These are phyloP conservation scores for Hydrangea macrophylla DNA, from an alignment of 148 eudicot genomes.

Conservation along the genomic window DNA sequence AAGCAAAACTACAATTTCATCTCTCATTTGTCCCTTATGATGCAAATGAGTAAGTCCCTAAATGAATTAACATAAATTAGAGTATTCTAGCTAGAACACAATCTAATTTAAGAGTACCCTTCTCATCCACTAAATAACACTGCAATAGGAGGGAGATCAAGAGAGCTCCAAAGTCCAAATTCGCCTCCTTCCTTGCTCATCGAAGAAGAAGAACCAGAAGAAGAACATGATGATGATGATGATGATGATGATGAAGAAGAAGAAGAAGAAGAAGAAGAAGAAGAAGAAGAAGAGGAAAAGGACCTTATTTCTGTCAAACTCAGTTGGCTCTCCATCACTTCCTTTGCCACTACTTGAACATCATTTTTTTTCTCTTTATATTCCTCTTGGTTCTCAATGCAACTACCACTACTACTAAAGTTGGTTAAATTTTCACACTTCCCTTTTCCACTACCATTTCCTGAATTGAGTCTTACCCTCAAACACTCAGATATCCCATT, in stretches of 20 bases:
- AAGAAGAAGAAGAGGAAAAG: slow-evolving; percentile 4
- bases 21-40: neutral
- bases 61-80: neutral
- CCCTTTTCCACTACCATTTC: slow-evolving; percentile 1
- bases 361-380: slow-evolving; percentile 7
- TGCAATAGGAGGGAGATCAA: slow-evolving; percentile 16
- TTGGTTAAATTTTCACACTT: slow-evolving; percentile 22
- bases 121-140: slow-evolving; percentile 8
- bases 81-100: neutral
- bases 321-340: slow-evolving; percentile 4
- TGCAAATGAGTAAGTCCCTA: neutral
- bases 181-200: slow-evolving; percentile 2
- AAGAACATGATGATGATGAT: too few species aligned
- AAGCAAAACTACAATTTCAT: slow-evolving; percentile 1
- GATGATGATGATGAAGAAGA: neutral
- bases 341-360: neutral
- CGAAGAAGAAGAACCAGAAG: slow-evolving; percentile 2
- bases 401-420: slow-evolving; percentile 19
- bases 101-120: neutral
- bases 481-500: slow-evolving; percentile 41
- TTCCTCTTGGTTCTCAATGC: slow-evolving; percentile 12
- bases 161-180: slow-evolving; percentile 15
- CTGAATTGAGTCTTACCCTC: slow-evolving; percentile 24
- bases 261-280: slow-evolving; percentile 7
- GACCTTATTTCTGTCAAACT: slow-evolving; percentile 3